A percentile compares a stretch with the other conserved stretches of the same genome.
Evolutionary conservation across 2,329 filamentous ascomycete species (phyloP).

Genomic region (Venturia nashicola): DNA sequence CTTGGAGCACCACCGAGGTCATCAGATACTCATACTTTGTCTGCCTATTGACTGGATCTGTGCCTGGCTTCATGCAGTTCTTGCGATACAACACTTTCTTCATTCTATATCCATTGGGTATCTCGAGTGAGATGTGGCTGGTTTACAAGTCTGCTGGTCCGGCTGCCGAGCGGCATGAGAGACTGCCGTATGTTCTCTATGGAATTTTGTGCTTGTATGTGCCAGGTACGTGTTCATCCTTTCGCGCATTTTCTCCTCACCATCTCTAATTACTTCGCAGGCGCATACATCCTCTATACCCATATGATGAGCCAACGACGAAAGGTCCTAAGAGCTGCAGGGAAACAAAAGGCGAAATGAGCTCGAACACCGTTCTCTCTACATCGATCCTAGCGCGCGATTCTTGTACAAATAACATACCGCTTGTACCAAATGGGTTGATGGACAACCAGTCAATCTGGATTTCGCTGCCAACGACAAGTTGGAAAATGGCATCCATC

Average conservation of each 20-base stretch:
- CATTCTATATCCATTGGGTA: conserved; percentile 83
- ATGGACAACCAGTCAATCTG: neutral
- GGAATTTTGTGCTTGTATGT: conserved; percentile 63
- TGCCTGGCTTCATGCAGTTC: conserved; percentile 61
- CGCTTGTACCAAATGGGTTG: too few species aligned
- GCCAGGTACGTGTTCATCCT: conserved; percentile 48
- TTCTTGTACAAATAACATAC: neutral
- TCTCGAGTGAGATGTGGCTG: conserved; percentile 73
- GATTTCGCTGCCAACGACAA: neutral
- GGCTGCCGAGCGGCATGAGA: conserved; percentile 36
- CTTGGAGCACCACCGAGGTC: conserved; percentile 86
- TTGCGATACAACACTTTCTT: conserved; percentile 76
- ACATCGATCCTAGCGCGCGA: neutral
- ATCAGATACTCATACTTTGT: conserved; percentile 90
- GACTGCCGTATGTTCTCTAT: conserved; percentile 48
- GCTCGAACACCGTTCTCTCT: neutral
- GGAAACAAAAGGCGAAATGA: conserved; percentile 19
- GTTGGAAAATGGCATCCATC: neutral
- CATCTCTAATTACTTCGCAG: conserved; percentile 29
- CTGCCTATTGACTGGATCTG: conserved; percentile 50
- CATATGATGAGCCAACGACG: conserved; percentile 89
- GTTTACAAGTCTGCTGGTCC: conserved; percentile 59
- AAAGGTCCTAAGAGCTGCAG: conserved; percentile 60
- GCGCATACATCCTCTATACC: conserved; percentile 72
- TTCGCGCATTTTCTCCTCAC: neutral